These are phyloP conservation scores for Sclerotinia borealis DNA, from an alignment of 2,329 filamentous ascomycete genomes.

Conservation along the genomic window DNA sequence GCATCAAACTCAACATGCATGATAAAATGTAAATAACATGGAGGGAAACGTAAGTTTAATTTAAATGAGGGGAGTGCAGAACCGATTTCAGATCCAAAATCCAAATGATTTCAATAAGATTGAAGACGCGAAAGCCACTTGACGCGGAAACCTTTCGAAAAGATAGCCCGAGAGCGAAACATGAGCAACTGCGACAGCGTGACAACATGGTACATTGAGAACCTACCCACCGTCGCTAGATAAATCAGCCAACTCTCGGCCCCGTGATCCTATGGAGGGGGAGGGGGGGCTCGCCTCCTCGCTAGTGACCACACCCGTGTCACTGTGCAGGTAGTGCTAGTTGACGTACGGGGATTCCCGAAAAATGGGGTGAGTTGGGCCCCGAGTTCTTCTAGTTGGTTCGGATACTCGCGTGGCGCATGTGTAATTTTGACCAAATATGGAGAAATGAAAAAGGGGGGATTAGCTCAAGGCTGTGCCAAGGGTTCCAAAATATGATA, in stretches of 20 bases:
- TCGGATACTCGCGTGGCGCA: background rate
- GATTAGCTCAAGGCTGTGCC: background rate
- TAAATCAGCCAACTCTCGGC: too few species aligned
- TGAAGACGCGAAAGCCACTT: background rate
- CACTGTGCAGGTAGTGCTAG: background rate
- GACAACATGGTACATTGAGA: too few species aligned
- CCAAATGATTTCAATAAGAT: background rate
- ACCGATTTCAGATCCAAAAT: too few species aligned
- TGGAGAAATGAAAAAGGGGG: constrained; percentile 1
- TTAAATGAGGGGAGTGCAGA: too few species aligned
- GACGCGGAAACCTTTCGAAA: background rate
- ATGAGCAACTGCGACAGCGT: too few species aligned
- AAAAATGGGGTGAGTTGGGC: background rate
- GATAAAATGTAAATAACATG: background rate
- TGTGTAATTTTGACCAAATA: background rate
- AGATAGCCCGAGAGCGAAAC: too few species aligned
- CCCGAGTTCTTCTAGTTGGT: too few species aligned
- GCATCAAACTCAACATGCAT: background rate
- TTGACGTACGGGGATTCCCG: background rate
- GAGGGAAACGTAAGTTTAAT: background rate
- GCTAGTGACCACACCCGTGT: background rate
- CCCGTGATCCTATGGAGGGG: too few species aligned
- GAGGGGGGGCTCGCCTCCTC: background rate
- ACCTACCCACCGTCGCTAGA: too few species aligned
- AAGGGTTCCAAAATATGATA: too few species aligned